phyloP scores from a whole-genome alignment of 805 yeast species.

The Maudiozyma barnettii region DNA sequence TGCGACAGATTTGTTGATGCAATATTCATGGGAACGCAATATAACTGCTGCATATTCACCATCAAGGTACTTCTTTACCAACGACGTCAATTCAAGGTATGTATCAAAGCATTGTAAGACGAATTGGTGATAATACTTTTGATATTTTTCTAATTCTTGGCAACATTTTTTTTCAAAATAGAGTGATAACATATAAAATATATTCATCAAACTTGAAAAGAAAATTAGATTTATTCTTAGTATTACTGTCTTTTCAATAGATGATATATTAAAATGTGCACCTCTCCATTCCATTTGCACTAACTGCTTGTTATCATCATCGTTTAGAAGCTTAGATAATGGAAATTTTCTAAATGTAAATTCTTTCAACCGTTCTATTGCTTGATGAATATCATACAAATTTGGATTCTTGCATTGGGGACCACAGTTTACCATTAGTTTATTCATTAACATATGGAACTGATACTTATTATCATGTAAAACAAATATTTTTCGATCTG shows the following conservation, averaged over 20 bases:
- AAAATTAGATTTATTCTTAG: slow-evolving; percentile 8
- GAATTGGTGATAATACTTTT: background rate
- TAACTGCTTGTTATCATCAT: background rate
- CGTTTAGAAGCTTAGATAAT: background rate
- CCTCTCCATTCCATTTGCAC: slow-evolving; percentile 1
- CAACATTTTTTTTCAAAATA: slow-evolving; percentile 8
- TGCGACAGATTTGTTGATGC: slow-evolving; percentile 4
- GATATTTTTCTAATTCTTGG: slow-evolving; percentile 3
- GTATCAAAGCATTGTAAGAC: background rate
- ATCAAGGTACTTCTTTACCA: slow-evolving; percentile 1
- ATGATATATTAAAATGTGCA: background rate
- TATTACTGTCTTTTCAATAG: slow-evolving; percentile 3
- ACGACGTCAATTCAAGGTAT: slow-evolving; percentile 1
- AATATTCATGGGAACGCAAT: slow-evolving; percentile 1
- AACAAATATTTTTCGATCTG: slow-evolving; percentile 2
- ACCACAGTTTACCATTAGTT: slow-evolving; percentile 1
- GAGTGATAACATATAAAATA: slow-evolving; percentile 3
- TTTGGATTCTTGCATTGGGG: slow-evolving; percentile 1
- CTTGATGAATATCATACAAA: slow-evolving; percentile 1
- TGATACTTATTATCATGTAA: slow-evolving; percentile 4
- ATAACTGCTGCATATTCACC: background rate
- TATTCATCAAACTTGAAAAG: slow-evolving; percentile 6
- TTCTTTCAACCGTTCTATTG: slow-evolving; percentile 3
- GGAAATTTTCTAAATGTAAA: slow-evolving; percentile 6
- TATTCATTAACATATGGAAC: slow-evolving; percentile 4